These are phyloP conservation scores for Pseudomonodictys pantanalensis DNA, from an alignment of 495 filamentous ascomycete genomes.

Conservation along the genomic window DNA sequence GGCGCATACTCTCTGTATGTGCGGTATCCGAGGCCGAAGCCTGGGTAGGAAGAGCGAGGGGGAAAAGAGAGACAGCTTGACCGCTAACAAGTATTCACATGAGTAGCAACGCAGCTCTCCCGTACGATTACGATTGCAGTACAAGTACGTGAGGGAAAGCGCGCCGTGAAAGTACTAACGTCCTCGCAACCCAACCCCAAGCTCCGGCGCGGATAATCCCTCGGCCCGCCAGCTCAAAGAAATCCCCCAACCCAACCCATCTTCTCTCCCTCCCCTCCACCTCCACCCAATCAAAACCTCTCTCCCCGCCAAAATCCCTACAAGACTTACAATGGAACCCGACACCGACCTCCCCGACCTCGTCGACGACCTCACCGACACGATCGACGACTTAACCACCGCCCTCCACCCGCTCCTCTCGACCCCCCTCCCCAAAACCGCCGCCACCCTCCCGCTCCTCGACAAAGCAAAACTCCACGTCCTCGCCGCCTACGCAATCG, in stretches of 20 bases:
- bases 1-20: slow-evolving; percentile 23
- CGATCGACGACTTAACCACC: slow-evolving; percentile 18
- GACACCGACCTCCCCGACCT: background rate
- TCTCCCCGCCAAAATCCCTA: background rate
- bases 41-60: slow-evolving; percentile 22
- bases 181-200: background rate
- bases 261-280: background rate
- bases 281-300: background rate
- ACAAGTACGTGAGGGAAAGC: background rate
- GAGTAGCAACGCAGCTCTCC: background rate
- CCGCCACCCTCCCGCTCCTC: slow-evolving; percentile 78
- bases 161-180: background rate
- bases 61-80: slow-evolving; percentile 35
- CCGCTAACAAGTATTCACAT: slow-evolving; percentile 4
- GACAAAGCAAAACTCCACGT: slow-evolving; percentile 94
- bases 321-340: slow-evolving; percentile 7
- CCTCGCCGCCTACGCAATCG: slow-evolving; percentile 77
- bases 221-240: background rate
- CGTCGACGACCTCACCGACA: slow-evolving; percentile 19
- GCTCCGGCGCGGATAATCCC: background rate
- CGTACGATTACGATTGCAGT: background rate
- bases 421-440: slow-evolving; percentile 59
- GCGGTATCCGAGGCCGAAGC: slow-evolving; percentile 36
- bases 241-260: background rate
- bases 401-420: slow-evolving; percentile 64